Base-by-base conservation (phyloP, 345 rosid genomes). In the Euphorbia lathyris region DNA sequence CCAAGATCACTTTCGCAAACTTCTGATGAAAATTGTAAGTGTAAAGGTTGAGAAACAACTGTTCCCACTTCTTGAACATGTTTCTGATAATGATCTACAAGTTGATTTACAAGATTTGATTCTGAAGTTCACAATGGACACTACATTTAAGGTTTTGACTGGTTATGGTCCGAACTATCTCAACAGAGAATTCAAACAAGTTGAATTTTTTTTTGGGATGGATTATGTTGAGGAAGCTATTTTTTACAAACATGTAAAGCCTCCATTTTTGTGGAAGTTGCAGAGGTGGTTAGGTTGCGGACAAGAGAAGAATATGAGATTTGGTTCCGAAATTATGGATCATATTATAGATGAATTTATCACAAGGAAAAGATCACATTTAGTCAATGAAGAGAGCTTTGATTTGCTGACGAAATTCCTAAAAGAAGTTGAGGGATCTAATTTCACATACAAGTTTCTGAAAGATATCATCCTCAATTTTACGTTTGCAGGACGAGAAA, bases 401-500 rank as follows among this genome's bases (percentile, higher is more conserved):
- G 90, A 90, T 23, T 32, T 93, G 75, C 73, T 96, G 2, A 77
- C 86, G 66, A 68, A 88, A 29, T 78, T 85, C 4, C 68, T 75
- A 3, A 77, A 69, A 30, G 30, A 12, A 43, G 22, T 34, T 13
- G 38, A 48, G 3, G 67, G 66, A 0, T 58, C 70, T 20, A 25
- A 75, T 11, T 79, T 84, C 10, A 84, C 72, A 12, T 82, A 85
- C 11, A 84, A 85, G 25, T 77, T 88, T 5, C 75, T 85, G 9
- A 83, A 93, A 61, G 97, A 89, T 72, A 79, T 76, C 72, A 76
- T 82, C 3, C 76, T 89, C 19, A 92, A 88, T 78, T 86, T 92
- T 76, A 74, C 87, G 17, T 74, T 87, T 81, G 96, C 96, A 22
- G 94, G 96, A 63, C 73, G 88, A 29, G 95, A 86, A 0, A 88